Evolutionary conservation across 1,284 basidiomycete genomes (phyloP).

Genomic region (Heliocybe sulcata): DNA sequence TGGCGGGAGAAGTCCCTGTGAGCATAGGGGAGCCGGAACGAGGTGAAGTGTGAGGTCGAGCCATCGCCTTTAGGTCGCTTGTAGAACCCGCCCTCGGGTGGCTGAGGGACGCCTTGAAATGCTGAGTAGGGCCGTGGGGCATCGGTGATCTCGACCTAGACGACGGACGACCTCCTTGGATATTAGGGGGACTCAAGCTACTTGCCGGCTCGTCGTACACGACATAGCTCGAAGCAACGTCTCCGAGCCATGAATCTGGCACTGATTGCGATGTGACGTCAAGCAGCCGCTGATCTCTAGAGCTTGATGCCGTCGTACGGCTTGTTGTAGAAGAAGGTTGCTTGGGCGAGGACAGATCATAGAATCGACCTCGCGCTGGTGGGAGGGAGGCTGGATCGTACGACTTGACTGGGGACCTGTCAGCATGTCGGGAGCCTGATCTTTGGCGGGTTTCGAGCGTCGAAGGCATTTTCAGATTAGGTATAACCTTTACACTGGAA

Average conservation of each 20-base stretch:
- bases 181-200: background rate
- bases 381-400: background rate
- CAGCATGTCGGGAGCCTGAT: background rate
- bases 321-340: background rate
- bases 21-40: background rate
- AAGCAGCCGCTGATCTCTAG: background rate
- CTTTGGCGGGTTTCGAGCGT: background rate
- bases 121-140: background rate
- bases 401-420: background rate
- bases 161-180: background rate
- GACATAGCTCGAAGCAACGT: background rate
- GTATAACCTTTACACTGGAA: background rate
- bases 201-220: background rate
- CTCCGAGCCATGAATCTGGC: background rate
- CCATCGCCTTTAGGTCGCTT: background rate
- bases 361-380: background rate
- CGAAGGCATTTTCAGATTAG: background rate
- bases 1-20: background rate
- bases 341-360: background rate
- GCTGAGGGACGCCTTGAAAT: background rate
- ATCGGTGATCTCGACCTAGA: background rate
- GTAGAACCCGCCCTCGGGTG: background rate
- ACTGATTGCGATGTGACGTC: background rate
- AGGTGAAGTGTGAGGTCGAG: background rate
- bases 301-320: background rate